Evolutionary conservation across 371 early-diverging fungal species (phyloP).

Genomic region (Mucor sp.): DNA sequence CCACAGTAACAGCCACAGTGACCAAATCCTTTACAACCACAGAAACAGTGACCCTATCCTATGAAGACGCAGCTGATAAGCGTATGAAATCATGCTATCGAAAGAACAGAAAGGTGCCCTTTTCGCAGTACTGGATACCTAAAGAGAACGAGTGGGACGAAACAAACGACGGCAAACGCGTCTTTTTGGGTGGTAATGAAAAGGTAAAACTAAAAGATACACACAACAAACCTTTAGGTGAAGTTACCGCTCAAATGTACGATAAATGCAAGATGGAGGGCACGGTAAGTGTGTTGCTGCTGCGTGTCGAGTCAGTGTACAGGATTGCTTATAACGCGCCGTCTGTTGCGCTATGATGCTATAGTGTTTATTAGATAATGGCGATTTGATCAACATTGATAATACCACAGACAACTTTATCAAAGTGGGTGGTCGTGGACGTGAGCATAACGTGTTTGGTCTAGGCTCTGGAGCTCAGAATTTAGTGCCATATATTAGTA

Average conservation of each 20-base stretch:
- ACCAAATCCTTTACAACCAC: neutral
- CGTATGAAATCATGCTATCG: conserved; percentile 17
- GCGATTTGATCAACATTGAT: conserved; percentile 31
- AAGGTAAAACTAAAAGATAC: conserved; percentile 3
- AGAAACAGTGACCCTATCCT: neutral
- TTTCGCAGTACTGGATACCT: conserved; percentile 44
- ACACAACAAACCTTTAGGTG: conserved; percentile 16
- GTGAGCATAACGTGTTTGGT: conserved; percentile 34
- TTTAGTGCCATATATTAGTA: conserved; percentile 37
- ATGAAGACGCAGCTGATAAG: neutral
- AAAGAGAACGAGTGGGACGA: conserved; percentile 43
- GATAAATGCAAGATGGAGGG: conserved; percentile 41
- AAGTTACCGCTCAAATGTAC: conserved; percentile 18
- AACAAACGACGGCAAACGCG: conserved; percentile 22
- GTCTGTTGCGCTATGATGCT: neutral
- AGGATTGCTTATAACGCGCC: neutral
- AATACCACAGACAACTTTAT: conserved; percentile 18
- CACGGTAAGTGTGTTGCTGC: conserved; percentile 20
- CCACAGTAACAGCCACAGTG: neutral
- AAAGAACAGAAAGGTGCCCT: conserved; percentile 3
- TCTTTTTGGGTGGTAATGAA: conserved; percentile 18
- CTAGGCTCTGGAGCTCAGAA: conserved; percentile 31
- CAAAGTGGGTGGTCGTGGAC: conserved; percentile 22
- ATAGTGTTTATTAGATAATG: conserved; percentile 36
- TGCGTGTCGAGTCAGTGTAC: too few relatives aligned